Percentiles rank a stretch among this genome's conserved stretches.
Conservation (phyloP, 2,329 filamentous ascomycete species). For the Rutstroemia sp. region DNA sequence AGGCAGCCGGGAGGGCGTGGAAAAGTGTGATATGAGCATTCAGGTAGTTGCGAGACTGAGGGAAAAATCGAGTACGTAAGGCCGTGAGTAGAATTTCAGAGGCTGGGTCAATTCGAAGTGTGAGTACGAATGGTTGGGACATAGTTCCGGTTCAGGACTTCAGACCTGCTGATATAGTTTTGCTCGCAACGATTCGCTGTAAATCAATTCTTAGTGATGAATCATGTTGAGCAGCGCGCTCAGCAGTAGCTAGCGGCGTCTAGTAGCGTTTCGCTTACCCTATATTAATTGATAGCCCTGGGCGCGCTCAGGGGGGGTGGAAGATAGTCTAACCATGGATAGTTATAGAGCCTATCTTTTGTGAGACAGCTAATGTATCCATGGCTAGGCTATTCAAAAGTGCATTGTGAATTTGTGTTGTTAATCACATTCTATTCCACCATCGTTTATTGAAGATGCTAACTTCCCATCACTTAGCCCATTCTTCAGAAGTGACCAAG, state of each 20-base stretch:
- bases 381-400: not conserved
- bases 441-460: not conserved
- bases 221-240: no score
- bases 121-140: slow-evolving; percentile 11
- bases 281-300: no score
- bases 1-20: slow-evolving; percentile 4
- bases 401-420: not conserved
- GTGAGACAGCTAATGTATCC: no score
- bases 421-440: not conserved
- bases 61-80: slow-evolving; percentile 6
- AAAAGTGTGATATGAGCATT: slow-evolving; percentile 10
- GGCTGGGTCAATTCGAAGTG: slow-evolving; percentile 3
- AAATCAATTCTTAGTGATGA: no score
- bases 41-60: slow-evolving; percentile 5
- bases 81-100: slow-evolving; percentile 4
- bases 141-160: not conserved
- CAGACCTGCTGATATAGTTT: no score
- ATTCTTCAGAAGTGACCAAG: slow-evolving; percentile 15
- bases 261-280: no score
- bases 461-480: not conserved
- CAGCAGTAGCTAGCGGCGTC: no score
- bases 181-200: no score
- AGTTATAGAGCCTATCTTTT: no score
- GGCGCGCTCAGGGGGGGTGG: no score
- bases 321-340: no score